Evolutionary conservation across 495 filamentous ascomycete genomes (phyloP).

Genomic region (Penicillium turbatum): DNA sequence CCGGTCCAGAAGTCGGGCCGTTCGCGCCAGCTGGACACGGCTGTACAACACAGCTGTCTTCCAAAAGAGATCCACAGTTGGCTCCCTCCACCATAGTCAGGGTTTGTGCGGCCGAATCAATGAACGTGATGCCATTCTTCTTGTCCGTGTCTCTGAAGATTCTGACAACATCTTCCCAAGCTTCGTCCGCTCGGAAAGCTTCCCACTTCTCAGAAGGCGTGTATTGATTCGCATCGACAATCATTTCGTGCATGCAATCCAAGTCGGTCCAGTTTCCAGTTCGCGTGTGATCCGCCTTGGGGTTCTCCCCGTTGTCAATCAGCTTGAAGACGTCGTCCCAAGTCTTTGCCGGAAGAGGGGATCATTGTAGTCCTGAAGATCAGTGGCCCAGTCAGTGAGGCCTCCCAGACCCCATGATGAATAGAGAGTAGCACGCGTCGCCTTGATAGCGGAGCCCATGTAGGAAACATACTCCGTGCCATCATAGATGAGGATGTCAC

Average conservation of each 20-base stretch:
- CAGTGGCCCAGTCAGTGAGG: conserved; percentile 40
- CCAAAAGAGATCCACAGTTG: not conserved
- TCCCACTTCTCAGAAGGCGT: not conserved
- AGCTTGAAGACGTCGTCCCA: not conserved
- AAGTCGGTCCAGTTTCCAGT: not conserved
- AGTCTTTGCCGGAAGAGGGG: not conserved
- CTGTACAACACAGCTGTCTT: not conserved
- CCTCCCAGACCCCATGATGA: conserved; percentile 28
- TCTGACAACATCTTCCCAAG: not conserved
- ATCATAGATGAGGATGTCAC: conserved; percentile 41
- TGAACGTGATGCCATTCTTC: not conserved
- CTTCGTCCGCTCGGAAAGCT: not conserved
- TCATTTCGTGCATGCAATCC: not conserved
- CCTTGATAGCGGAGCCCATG: conserved; percentile 32
- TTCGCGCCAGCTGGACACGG: not conserved
- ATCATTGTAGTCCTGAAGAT: conserved; percentile 20
- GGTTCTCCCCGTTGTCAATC: not conserved
- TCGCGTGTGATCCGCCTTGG: not conserved
- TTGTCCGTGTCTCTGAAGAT: not conserved
- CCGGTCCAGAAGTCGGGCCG: not conserved
- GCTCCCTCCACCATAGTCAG: not conserved
- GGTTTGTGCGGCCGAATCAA: not conserved
- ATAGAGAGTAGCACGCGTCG: conserved; percentile 17
- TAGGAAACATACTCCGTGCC: conserved; percentile 41
- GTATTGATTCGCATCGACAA: not conserved